A percentile compares a stretch with the other conserved stretches of the same genome.
These are phyloP conservation scores for Hyaloraphidium curvatum DNA, from an alignment of 192 early-diverging fungal genomes.

Conservation along the genomic window DNA sequence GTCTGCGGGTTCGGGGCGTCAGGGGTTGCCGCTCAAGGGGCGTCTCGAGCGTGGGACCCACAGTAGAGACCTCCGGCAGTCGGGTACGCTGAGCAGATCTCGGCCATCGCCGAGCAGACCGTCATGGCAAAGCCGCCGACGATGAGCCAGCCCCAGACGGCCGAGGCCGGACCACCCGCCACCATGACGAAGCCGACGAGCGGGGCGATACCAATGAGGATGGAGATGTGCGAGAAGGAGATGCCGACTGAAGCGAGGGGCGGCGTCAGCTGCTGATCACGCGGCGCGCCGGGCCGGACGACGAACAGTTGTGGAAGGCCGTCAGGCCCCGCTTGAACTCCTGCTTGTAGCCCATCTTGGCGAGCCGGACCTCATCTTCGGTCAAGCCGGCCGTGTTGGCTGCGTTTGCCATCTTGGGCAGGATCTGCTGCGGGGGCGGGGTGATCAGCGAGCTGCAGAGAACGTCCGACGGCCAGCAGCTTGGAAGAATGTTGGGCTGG, in stretches of 20 bases:
- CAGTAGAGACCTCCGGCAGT: conserved; percentile 32
- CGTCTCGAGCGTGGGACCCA: too few relatives aligned
- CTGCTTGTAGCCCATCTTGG: conserved; percentile 20
- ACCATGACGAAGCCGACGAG: conserved; percentile 11
- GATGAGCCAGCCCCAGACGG: conserved; percentile 24
- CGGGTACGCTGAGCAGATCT: conserved; percentile 32
- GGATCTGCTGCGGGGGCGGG: too few relatives aligned
- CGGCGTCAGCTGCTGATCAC: too few relatives aligned
- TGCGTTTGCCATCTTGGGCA: too few relatives aligned
- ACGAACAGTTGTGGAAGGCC: background rate
- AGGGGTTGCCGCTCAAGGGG: too few relatives aligned
- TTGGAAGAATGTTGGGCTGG: too few relatives aligned
- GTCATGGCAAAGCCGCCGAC: conserved; percentile 21
- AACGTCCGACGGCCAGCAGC: too few relatives aligned
- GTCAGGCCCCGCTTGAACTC: conserved; percentile 8
- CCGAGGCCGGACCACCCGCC: conserved; percentile 14
- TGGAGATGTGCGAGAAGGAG: conserved; percentile 5
- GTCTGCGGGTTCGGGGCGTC: too few relatives aligned
- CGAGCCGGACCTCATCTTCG: conserved; percentile 12
- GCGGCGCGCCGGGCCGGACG: too few relatives aligned
- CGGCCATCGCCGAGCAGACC: conserved; percentile 25
- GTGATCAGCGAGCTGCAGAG: too few relatives aligned
- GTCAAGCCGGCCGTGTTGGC: too few relatives aligned
- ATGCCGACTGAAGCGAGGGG: too few relatives aligned
- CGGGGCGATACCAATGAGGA: conserved; percentile 18